Evolutionary conservation across 2,329 filamentous ascomycete genomes (phyloP).

Genomic region (Blastomyces gilchristii): DNA sequence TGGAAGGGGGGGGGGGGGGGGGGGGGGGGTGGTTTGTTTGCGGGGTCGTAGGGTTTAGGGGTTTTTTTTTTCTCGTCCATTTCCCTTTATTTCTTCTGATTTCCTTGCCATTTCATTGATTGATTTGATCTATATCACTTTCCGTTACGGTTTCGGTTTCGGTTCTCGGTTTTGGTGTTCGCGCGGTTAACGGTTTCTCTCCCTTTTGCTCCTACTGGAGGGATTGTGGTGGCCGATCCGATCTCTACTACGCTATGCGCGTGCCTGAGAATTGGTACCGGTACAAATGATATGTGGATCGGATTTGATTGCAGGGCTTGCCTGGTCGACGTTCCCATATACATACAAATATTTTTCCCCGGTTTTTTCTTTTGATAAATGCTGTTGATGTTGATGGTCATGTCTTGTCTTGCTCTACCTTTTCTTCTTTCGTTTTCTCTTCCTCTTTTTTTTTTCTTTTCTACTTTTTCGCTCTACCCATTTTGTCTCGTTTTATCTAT

Average conservation of each 20-base stretch:
- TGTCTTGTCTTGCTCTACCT: background rate
- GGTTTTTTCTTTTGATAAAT: background rate
- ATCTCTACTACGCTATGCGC: no score
- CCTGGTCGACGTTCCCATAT: constrained; percentile 2
- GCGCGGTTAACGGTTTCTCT: background rate
- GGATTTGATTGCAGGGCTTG: background rate
- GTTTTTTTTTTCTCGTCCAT: background rate
- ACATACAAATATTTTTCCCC: background rate
- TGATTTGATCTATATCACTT: background rate
- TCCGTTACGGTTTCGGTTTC: background rate
- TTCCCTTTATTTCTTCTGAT: background rate
- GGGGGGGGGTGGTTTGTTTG: background rate
- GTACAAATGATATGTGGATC: background rate
- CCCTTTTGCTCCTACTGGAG: background rate
- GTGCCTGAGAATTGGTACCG: no score
- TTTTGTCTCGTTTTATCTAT: no score
- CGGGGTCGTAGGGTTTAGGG: background rate
- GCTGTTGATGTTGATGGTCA: constrained; percentile 8
- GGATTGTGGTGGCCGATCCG: background rate
- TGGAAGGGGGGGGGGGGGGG: background rate
- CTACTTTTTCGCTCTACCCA: no score
- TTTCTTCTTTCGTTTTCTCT: no score
- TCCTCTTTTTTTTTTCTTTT: no score
- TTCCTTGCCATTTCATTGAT: background rate
- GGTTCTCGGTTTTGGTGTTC: background rate